Base-by-base conservation (phyloP, 257 asterid species). In the Przewalskia tangutica region DNA sequence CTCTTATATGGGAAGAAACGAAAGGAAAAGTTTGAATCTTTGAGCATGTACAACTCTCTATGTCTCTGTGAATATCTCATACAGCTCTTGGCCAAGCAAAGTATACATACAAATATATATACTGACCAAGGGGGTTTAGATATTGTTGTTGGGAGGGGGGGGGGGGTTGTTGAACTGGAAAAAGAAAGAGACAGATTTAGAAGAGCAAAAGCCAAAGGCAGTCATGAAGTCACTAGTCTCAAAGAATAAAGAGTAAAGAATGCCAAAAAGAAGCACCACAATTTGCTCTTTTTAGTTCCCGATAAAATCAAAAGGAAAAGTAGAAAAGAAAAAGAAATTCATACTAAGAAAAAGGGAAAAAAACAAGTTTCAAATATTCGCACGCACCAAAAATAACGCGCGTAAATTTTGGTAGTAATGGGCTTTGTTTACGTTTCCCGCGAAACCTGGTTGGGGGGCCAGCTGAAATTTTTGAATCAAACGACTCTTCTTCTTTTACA, bases 201-300 rank as follows among this genome's bases (percentile, higher is more conserved):
- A 50, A 73, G 62, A 73, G 58, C 2, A 58, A 68, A 68, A 62
- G 58, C 1, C 79, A 68, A 68, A 62, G 36, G 9, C 77, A 56
- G 63, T 56, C 4, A 27, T 56, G 0, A 8, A 42, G 53, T 40
- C 54, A 17, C 62, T 13, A 75, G 62, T 75, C 23, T 75, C 1
- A 14, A 75, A 75, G 56, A 48, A 75, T 75, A 75, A 75, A 75
- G 79, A 0, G 79, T 20, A 73, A 38, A 48, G 79, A 73, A 73
- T 73, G 62, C 18, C 27, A 75, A 27, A 75, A 75, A 75, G 80
- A 51, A 75, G 10, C 18, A 51, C 27, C 46, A 51, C 27, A 20
- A 51, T 48, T 75, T 50, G 46, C 80, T 68, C 79, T 51, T 66
- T 66, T 75, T 75, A 75, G 10, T 75, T 75, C 80, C 56, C 80